Evolutionary conservation across 768 basidiomycete species (phyloP).

Genomic region (Cubamyces lactineus): DNA sequence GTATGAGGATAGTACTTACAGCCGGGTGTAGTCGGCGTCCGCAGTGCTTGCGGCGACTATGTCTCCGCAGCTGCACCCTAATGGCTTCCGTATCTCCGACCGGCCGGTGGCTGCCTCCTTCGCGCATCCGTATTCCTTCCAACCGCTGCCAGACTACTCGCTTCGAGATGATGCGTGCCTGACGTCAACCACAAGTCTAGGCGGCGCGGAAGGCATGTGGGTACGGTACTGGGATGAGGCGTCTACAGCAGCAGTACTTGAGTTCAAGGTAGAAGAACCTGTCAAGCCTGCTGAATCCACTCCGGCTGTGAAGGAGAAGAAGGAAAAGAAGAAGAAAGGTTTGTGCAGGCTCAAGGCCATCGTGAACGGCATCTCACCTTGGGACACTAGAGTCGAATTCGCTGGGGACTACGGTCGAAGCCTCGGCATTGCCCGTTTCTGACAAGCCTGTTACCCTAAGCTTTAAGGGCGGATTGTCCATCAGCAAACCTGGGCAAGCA

Average conservation of each 20-base stretch:
- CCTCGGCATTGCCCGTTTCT: conserved; percentile 72
- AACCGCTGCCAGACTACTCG: conserved; percentile 74
- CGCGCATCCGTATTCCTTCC: conserved; percentile 89
- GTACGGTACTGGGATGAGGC: conserved; percentile 93
- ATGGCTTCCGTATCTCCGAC: conserved; percentile 92
- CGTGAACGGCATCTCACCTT: background rate
- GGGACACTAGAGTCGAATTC: background rate
- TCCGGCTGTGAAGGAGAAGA: conserved; percentile 55
- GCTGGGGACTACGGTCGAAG: conserved; percentile 45
- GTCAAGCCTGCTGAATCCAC: conserved; percentile 40
- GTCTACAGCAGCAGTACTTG: conserved; percentile 72
- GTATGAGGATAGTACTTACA: conserved; percentile 23
- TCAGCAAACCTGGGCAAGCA: conserved; percentile 24
- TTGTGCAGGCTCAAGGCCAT: background rate
- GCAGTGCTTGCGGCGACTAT: conserved; percentile 83
- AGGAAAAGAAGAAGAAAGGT: conserved; percentile 56
- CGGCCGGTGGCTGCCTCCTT: conserved; percentile 91
- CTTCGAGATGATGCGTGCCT: conserved; percentile 79
- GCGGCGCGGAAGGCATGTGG: conserved; percentile 73
- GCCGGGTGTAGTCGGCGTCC: conserved; percentile 69
- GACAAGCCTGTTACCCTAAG: conserved; percentile 82
- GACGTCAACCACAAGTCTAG: conserved; percentile 64
- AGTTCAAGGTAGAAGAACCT: conserved; percentile 77
- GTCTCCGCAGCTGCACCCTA: conserved; percentile 84
- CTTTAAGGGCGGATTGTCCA: conserved; percentile 47